Conservation (phyloP, 306 rosid genomes). For the Corylus heterophylla region DNA sequence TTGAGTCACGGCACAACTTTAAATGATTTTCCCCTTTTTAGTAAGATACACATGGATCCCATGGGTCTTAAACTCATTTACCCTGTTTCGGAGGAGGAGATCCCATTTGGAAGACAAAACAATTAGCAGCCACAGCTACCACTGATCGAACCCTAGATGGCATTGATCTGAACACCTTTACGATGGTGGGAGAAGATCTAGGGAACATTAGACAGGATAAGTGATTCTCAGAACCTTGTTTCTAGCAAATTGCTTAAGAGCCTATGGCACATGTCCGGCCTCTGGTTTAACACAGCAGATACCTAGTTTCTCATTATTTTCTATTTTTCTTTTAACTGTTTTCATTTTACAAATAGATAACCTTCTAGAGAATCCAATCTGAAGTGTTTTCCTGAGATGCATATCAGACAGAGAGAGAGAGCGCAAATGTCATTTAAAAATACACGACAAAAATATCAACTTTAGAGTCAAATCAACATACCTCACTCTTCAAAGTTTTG, state of each 20-base stretch:
- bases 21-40: not conserved
- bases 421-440: not conserved
- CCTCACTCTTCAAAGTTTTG: slow-evolving; percentile 86
- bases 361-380: not conserved
- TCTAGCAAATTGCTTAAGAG: slow-evolving; percentile 7
- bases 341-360: not conserved
- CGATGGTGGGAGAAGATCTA: no score
- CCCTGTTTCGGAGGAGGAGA: not conserved
- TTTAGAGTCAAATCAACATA: slow-evolving; percentile 30
- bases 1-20: not conserved
- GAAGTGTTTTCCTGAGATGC: not conserved
- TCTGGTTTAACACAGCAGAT: slow-evolving; percentile 5
- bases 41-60: not conserved
- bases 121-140: not conserved
- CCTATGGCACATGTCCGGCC: not conserved
- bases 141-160: no score
- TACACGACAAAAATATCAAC: not conserved
- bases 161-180: no score
- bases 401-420: not conserved
- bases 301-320: not conserved
- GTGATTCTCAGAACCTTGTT: not conserved
- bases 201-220: not conserved
- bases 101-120: slow-evolving; percentile 10
- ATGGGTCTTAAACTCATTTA: not conserved
- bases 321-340: not conserved